phyloP scores from a whole-genome alignment of 2,329 filamentous ascomycete genomes.

The Aspergillus vadensis region DNA sequence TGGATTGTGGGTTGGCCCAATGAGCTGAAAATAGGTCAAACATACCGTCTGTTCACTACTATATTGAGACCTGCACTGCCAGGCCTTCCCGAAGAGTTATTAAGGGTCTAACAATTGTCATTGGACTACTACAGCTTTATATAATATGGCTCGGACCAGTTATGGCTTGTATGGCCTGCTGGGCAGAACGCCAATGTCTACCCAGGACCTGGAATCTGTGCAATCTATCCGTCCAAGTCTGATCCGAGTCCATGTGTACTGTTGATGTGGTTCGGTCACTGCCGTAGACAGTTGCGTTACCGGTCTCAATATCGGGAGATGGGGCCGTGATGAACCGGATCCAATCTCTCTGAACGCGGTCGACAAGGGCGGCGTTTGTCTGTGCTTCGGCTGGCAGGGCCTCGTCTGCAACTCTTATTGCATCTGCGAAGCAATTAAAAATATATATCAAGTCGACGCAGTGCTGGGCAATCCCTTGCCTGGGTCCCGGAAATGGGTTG shows the following conservation, averaged over 20 bases:
- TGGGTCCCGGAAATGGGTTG: neutral
- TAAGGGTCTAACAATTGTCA: neutral
- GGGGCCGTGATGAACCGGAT: conserved; percentile 1
- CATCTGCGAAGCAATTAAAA: conserved; percentile 1
- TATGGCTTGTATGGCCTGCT: neutral
- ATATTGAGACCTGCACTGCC: no score
- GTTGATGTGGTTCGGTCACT: neutral
- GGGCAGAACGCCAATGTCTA: neutral
- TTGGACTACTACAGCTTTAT: neutral
- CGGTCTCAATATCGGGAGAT: neutral
- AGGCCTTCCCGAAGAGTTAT: neutral
- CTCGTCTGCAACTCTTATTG: neutral
- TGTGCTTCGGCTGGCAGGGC: neutral
- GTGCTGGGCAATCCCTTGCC: conserved; percentile 1
- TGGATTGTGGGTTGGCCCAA: neutral
- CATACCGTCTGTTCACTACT: neutral
- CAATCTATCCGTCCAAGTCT: neutral
- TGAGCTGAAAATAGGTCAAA: neutral
- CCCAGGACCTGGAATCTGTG: neutral
- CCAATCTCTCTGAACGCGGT: conserved; percentile 2
- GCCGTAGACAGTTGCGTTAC: neutral
- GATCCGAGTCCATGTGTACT: neutral
- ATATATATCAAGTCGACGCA: conserved; percentile 7
- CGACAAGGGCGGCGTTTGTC: neutral
- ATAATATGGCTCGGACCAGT: neutral